A percentile compares a stretch with the other conserved stretches of the same genome.
Conservation (phyloP, 306 rosid species). For the Pueraria montana region DNA sequence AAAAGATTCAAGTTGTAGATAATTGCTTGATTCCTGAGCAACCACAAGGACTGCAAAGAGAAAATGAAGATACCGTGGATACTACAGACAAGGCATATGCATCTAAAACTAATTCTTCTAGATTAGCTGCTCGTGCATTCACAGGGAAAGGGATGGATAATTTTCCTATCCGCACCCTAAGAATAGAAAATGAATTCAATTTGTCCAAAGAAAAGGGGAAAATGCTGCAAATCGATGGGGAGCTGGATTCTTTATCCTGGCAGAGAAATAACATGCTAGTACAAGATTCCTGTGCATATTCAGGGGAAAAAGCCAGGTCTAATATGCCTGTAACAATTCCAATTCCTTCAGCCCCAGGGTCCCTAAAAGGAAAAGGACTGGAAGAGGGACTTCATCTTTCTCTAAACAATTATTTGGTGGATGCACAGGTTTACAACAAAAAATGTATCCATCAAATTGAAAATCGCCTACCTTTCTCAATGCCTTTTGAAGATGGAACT, state of each 20-base stretch:
- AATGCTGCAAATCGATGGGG: slow-evolving; percentile 59
- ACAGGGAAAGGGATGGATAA: slow-evolving; percentile 54
- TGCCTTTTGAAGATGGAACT: slow-evolving; percentile 64
- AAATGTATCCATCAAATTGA: slow-evolving; percentile 61
- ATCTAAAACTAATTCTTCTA: slow-evolving; percentile 50
- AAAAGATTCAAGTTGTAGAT: slow-evolving; percentile 57
- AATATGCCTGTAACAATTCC: slow-evolving; percentile 52
- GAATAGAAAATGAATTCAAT: slow-evolving; percentile 63
- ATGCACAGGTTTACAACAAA: slow-evolving; percentile 59
- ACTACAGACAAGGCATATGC: slow-evolving; percentile 47
- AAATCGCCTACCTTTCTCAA: slow-evolving; percentile 58
- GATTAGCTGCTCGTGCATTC: slow-evolving; percentile 49
- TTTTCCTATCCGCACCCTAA: slow-evolving; percentile 51
- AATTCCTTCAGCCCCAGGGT: slow-evolving; percentile 58
- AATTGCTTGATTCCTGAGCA: slow-evolving; percentile 56
- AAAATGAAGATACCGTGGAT: slow-evolving; percentile 52
- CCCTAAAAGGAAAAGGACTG: slow-evolving; percentile 56
- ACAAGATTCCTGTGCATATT: slow-evolving; percentile 49
- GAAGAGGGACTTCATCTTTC: slow-evolving; percentile 77
- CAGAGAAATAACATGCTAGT: slow-evolving; percentile 55
- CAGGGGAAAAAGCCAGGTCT: slow-evolving; percentile 62
- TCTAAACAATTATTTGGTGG: slow-evolving; percentile 62
- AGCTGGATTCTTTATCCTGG: slow-evolving; percentile 53
- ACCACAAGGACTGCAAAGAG: slow-evolving; percentile 52
- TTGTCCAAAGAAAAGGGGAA: slow-evolving; percentile 69